Conservation (phyloP, 1,284 basidiomycete genomes). For the Ganoderma meredithae region DNA sequence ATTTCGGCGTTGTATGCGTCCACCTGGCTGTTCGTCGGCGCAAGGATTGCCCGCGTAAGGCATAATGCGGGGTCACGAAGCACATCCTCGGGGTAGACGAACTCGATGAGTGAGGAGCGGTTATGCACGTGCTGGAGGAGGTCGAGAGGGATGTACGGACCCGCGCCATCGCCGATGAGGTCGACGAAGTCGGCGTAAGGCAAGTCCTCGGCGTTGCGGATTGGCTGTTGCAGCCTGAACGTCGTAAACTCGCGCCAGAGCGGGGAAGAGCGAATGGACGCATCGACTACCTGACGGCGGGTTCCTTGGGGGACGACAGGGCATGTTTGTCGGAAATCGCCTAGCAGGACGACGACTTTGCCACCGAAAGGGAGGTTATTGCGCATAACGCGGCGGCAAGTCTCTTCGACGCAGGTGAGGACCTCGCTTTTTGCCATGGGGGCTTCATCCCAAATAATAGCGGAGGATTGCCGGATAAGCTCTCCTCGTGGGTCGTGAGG, state of each 20-base stretch:
- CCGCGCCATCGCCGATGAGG: conserved; percentile 46
- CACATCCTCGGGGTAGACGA: conserved; percentile 44
- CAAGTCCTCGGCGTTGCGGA: conserved; percentile 47
- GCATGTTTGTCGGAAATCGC: conserved; percentile 50
- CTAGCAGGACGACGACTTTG: conserved; percentile 45
- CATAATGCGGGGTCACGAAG: conserved; percentile 40
- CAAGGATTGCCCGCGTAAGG: conserved; percentile 45
- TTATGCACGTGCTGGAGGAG: conserved; percentile 33
- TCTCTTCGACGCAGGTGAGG: conserved; percentile 45
- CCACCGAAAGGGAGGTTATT: conserved; percentile 45
- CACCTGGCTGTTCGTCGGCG: conserved; percentile 47
- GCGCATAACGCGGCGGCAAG: conserved; percentile 15
- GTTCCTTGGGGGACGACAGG: conserved; percentile 45
- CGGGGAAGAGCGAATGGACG: conserved; percentile 46
- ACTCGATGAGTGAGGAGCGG: conserved; percentile 41
- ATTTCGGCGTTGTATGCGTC: conserved; percentile 46
- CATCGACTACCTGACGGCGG: conserved; percentile 40
- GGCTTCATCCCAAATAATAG: conserved; percentile 49
- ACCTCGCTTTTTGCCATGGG: conserved; percentile 49
- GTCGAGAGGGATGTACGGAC: conserved; percentile 38
- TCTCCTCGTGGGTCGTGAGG: conserved; percentile 39
- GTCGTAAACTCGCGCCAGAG: conserved; percentile 44
- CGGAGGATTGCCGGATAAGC: conserved; percentile 39
- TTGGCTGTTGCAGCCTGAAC: conserved; percentile 41
- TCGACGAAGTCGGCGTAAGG: conserved; percentile 48